Evolutionary conservation across 164 flowering plant genomes (phyloP), one percentile per base, ranked within the genome.

Genomic region (Taxillus chinensis): DNA sequence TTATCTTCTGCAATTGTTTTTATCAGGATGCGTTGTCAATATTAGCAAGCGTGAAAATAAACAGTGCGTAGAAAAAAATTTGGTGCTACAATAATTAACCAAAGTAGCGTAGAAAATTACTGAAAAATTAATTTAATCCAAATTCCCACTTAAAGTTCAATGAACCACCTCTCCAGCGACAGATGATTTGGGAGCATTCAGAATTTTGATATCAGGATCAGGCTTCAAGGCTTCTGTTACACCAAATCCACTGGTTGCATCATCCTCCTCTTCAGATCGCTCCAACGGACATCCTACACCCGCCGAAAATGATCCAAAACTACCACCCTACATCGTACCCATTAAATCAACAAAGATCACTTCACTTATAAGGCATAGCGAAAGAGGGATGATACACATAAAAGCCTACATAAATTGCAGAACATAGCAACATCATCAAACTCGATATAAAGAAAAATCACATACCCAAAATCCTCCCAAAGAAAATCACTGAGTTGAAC

Each of bases 251-350:
- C 76, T 74, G 15, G 67, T 70, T 7, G 74, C 74, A 57, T 75
- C 78, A 50, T 71, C 75, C 41, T 71, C 68, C 67, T 68, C 74
- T 1, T 70, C 78, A 55, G 16, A 43, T 1, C 61, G 46, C 58
- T 75, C 62, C 63, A 75, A 63, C 48, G 68, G 38, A 15, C 73
- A 70, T 17, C 50, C 54, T 15, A 71, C 56, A 14, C 68, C 78
- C 14, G 63, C 59, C 1, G 74, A 62, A 42, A 75, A 75, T 0
- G 61, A 59, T 10, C 64, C 75, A 40, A 60, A 42, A 51, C 75
- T 71, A 41, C 62, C 69, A 45, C 46, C 77, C 77, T 74, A 43
- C 45, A 16, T 14, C 54, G 45, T 46, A 37, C 41, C 57, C 52
- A 62, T 55, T 16, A 63, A 42, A 41, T 27, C 27, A 15, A 14